phyloP scores from a whole-genome alignment of 768 basidiomycete species.

The Leucogyrophana mollusca region DNA sequence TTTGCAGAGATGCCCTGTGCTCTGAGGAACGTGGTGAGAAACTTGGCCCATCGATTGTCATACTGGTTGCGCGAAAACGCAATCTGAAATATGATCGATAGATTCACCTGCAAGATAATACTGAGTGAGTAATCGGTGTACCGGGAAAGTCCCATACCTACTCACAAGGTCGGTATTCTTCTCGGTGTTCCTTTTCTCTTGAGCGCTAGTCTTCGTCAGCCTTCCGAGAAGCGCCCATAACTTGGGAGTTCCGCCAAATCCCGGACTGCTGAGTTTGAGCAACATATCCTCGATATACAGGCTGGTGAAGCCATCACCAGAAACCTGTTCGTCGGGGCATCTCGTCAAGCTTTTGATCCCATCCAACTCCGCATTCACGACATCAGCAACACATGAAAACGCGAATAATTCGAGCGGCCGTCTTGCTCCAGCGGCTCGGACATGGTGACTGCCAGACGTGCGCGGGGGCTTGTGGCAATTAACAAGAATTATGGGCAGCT shows the following conservation, averaged over 20 bases:
- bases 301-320: constrained; percentile 8
- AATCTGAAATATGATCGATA: neutral
- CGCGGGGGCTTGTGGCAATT: constrained; percentile 28
- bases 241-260: constrained; percentile 6
- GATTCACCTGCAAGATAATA: neutral
- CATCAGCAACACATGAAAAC: constrained; percentile 9
- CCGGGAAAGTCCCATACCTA: neutral
- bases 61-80: neutral
- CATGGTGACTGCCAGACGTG: constrained; percentile 1
- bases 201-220: constrained; percentile 4
- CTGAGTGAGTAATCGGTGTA: neutral
- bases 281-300: constrained; percentile 10
- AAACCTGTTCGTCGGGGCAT: constrained; percentile 12
- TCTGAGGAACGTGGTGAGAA: neutral
- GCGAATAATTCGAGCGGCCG: constrained; percentile 22
- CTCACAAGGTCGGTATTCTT: constrained; percentile 16
- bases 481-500: constrained; percentile 22
- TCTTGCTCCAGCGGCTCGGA: constrained; percentile 15
- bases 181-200: constrained; percentile 10
- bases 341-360: neutral
- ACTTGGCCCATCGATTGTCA: neutral
- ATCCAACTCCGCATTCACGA: constrained; percentile 17
- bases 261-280: constrained; percentile 1
- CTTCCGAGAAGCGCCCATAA: constrained; percentile 9
- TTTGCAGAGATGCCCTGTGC: neutral